Evolutionary conservation across 2,329 filamentous ascomycete species (phyloP), one percentile per base, ranked within the genome.

Genomic region (Didymella segeticola): DNA sequence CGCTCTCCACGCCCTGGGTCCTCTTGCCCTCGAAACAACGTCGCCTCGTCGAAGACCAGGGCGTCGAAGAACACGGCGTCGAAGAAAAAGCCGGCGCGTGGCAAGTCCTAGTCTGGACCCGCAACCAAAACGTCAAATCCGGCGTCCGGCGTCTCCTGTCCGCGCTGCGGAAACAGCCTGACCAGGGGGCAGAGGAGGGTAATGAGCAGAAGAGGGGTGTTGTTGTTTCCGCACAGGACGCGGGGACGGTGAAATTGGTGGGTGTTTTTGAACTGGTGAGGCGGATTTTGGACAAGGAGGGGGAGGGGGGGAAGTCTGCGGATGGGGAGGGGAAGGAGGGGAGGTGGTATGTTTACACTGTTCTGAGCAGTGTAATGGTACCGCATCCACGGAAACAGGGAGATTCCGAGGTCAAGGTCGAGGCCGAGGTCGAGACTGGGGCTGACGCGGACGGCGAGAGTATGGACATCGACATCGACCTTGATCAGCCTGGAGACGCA

Each of bases 51-150:
- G n/a, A n/a, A n/a, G n/a, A n/a, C n/a, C n/a, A n/a, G n/a, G n/a
- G n/a, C n/a, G n/a, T n/a, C n/a, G 12, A 22, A 12, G 9, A 39
- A 15, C 0, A 12, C n/a, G n/a, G n/a, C n/a, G n/a, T 54, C 2
- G 39, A 43, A 8, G 12, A 17, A 1, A 3, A 9, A 4, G 45
- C 26, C 20, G 9, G 4, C 19, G 7, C 2, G 34, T 46, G 9
- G 56, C n/a, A 59, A 15, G 36, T 60, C 0, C 23, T 67, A 1
- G 64, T 63, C 9, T 63, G 58, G 23, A 58, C 54, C n/a, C 58
- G 49, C 33, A 68, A 68, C 14, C 60, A 63, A 20, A 67, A 64
- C 15, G 41, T 68, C 27, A 61, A 53, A n/a, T 36, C 58, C 0
- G 63, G 57, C 4, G 59, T 68, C 17, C 60, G 57, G 7, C 43